Percentiles rank a stretch among this genome's conserved stretches.
Evolutionary conservation across 179 eudicot genomes (phyloP).

Genomic region (Spergularia azorica): DNA sequence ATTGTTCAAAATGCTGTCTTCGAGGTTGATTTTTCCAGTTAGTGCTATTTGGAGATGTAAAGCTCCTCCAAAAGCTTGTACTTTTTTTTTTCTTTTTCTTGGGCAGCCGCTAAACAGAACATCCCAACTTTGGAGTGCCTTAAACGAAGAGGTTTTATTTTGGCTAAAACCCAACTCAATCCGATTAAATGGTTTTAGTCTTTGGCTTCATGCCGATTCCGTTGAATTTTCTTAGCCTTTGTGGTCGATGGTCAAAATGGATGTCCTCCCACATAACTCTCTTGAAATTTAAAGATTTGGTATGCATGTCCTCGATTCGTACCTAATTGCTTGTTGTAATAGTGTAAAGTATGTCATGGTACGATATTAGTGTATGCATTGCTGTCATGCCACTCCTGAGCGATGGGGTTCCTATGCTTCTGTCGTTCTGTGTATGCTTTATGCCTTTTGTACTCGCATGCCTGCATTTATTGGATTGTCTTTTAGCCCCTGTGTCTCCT

Average conservation of each 20-base stretch:
- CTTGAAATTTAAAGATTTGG: not conserved
- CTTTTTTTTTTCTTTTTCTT: too few relatives aligned
- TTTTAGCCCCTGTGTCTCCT: not conserved
- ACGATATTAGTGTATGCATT: not conserved
- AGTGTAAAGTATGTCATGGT: not conserved
- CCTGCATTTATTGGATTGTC: slow-evolving; percentile 1
- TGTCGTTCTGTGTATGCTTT: not conserved
- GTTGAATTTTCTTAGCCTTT: not conserved
- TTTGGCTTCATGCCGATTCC: too few relatives aligned
- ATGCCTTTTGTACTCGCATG: not conserved
- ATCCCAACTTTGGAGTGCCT: too few relatives aligned
- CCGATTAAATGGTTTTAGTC: too few relatives aligned
- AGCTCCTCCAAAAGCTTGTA: too few relatives aligned
- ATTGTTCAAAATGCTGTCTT: too few relatives aligned
- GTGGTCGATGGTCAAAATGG: not conserved
- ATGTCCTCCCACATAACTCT: not conserved
- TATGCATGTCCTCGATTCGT: not conserved
- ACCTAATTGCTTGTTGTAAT: not conserved
- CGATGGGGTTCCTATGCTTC: not conserved
- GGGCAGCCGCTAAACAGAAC: too few relatives aligned
- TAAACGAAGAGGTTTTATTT: too few relatives aligned
- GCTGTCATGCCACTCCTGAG: not conserved
- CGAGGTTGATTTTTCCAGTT: too few relatives aligned
- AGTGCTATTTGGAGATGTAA: too few relatives aligned
- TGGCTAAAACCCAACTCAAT: too few relatives aligned